Evolutionary conservation across 2,329 filamentous ascomycete genomes (phyloP), one percentile per base, ranked within the genome.

Genomic region (Exophiala alcalophila): DNA sequence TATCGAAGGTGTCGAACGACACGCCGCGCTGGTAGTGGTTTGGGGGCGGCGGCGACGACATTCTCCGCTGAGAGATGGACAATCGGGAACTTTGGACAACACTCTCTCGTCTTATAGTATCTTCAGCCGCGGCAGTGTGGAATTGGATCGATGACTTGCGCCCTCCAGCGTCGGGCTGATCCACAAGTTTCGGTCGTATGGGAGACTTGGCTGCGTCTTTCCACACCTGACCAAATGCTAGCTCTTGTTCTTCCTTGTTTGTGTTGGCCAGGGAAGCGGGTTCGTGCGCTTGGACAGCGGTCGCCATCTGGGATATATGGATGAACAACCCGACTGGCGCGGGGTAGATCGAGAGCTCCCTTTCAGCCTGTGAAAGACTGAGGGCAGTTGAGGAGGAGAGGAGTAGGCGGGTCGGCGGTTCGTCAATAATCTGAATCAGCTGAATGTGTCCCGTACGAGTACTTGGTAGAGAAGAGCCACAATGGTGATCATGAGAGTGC

Each of bases 1-100:
- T 80, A 49, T 77, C 71, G 58, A 86, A 86, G 2, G 83, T 86
- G 61, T 87, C 81, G 60, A 87, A 86, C n/a, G 80, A 82, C 23
- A 87, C 81, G 52, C 81, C 80, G 29, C 76, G 72, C 44, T 80
- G 72, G 61, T 84, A 86, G 41, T 78, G 77, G 42, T 78, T 80
- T 4, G 52, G 50, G 30, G 65, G 64, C 44, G 65, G 65, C 40
- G 65, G 65, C 32, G 60, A 66, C 15, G 59, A 57, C 39, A 61
- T 58, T 53, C 62, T 50, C 26, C 51, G 47, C 15, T 47, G 44
- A 2, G 48, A 29, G 24, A 42, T 16, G 11, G 52, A 51, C n/a
- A 38, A 18, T 32, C 50, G 40, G 15, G 47, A 35, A n/a, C 52
- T 35, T 40, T 49, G 47, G 20, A 44, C 41, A 16, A 52, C 40